Evolutionary conservation across 768 basidiomycete species (phyloP), one percentile per base, ranked within the genome.

Genomic region (Pleurotus djamor): DNA sequence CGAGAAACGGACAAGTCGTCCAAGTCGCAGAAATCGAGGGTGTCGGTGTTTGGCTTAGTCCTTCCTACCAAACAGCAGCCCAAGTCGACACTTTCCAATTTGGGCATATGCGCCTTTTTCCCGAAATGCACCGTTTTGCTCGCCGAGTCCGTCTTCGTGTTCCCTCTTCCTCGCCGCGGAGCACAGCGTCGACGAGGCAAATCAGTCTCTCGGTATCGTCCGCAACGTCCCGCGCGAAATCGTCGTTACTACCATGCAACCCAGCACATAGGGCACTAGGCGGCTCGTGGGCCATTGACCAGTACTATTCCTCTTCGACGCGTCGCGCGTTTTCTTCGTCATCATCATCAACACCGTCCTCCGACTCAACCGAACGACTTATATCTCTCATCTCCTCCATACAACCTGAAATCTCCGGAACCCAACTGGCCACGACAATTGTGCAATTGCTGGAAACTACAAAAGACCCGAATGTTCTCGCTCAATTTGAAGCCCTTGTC

Each of bases 371-470:
- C 48, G 66, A 67, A 52, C 21, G 21, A 28, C 67, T 69, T 50
- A 62, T 68, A 58, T 45, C 47, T 28, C 62, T 70, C 44, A 54
- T 67, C 37, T 59, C 63, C 8, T 58, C 65, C 1, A 54, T 69
- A 37, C 61, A 62, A 10, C 67, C 64, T 28, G 64, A 59, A 3
- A 61, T 71, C 61, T 51, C 58, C 5, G 56, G 60, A 35, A 64
- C 66, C 13, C 62, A 69, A 16, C 61, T 71, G 4, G 65, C 68
- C 14, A 61, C 58, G 56, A 57, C 59, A 36, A 61, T 68, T 21
- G 66, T 67, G 9, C 63, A 61, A 13, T 37, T 68, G 16, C 36
- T 67, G 34, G 28, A 56, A 5, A 59, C 64, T 32, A 64, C 67
- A 44, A 63, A 58, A 34, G 56, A 57, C 32, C 28, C 38, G 4